Percentiles rank a stretch among this genome's conserved stretches.
These are phyloP conservation scores for Exserohilum turcica DNA, from an alignment of 2,329 filamentous ascomycete genomes.

Conservation along the genomic window DNA sequence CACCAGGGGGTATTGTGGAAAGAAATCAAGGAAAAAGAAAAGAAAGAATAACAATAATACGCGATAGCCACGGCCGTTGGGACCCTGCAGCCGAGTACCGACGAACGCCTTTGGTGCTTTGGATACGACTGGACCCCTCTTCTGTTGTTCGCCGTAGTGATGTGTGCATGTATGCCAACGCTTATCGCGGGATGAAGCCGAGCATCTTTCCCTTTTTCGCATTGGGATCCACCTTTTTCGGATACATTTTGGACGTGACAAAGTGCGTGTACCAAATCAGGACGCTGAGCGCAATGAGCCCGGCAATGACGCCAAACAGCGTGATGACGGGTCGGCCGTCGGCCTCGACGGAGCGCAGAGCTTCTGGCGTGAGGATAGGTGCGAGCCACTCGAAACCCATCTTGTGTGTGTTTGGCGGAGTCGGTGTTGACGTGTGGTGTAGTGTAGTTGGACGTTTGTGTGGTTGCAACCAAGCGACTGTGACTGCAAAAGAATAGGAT, in stretches of 20 bases:
- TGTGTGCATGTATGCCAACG: too few species aligned
- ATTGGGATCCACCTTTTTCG: conserved; percentile 33
- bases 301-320: conserved; percentile 78
- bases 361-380: conserved; percentile 39
- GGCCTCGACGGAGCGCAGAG: conserved; percentile 40
- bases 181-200: conserved; percentile 29
- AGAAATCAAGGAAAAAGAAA: too few species aligned
- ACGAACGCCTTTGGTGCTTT: not conserved
- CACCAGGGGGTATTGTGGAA: too few species aligned
- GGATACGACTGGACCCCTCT: not conserved
- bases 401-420: conserved; percentile 5
- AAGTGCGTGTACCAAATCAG: conserved; percentile 39
- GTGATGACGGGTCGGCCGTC: conserved; percentile 83
- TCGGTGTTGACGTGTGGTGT: not conserved
- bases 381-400: conserved; percentile 41
- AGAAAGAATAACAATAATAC: too few species aligned
- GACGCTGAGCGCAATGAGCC: conserved; percentile 55
- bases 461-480: conserved; percentile 22
- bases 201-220: conserved; percentile 33
- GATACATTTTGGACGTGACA: conserved; percentile 37
- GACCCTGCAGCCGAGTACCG: not conserved
- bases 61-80: too few species aligned
- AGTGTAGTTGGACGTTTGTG: not conserved
- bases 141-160: not conserved
- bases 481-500: conserved; percentile 7